Evolutionary conservation across 139 green algal species (phyloP).

Genomic region (Closterium sp.): DNA sequence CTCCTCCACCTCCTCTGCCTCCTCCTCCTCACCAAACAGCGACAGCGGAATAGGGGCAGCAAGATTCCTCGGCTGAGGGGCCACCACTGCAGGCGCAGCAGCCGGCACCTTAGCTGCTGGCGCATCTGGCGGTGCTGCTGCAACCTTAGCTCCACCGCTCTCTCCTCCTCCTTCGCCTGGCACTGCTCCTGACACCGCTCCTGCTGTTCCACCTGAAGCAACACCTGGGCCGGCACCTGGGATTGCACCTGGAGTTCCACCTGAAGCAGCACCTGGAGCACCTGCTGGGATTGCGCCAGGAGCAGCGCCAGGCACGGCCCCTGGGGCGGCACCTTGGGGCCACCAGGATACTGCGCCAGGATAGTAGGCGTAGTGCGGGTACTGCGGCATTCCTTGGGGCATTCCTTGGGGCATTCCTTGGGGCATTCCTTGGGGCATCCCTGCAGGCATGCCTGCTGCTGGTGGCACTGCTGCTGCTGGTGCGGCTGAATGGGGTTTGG

Average conservation of each 20-base stretch:
- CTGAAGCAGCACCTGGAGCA: neutral
- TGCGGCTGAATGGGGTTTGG: no score
- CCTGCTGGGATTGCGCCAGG: neutral
- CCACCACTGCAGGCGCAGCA: neutral
- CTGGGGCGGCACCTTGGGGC: neutral
- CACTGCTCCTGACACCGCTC: no score
- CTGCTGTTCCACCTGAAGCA: neutral
- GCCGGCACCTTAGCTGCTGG: neutral
- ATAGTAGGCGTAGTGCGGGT: neutral
- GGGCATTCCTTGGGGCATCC: neutral
- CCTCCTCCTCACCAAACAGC: neutral
- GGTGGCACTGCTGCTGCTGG: no score
- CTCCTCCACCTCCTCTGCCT: neutral
- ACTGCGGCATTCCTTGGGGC: neutral
- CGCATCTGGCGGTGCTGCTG: neutral
- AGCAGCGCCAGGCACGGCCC: neutral
- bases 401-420: neutral
- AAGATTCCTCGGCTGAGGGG: neutral
- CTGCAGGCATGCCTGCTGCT: no score
- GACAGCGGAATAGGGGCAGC: neutral
- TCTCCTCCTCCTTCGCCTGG: neutral
- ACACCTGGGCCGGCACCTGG: no score
- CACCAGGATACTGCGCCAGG: neutral
- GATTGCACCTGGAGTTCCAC: neutral
- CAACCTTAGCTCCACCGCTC: neutral